Conservation (phyloP, 441 rosid species). For the Bocquillonia castaneifolia region DNA sequence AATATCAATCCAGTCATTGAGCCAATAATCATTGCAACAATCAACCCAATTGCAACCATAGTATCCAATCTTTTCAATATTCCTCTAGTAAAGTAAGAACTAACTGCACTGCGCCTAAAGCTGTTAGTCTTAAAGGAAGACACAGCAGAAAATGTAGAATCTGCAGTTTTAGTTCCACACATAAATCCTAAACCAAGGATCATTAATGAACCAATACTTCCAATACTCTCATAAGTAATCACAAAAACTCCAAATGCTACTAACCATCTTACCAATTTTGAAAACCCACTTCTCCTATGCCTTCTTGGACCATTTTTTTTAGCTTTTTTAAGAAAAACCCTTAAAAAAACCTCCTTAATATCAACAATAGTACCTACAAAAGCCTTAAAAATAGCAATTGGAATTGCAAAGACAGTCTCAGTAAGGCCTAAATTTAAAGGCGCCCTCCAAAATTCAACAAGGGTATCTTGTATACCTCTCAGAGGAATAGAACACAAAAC, state of each 20-base stretch:
- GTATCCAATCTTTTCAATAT: constrained; percentile 70
- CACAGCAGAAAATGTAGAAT: constrained; percentile 62
- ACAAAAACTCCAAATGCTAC: constrained; percentile 74
- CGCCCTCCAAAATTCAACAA: constrained; percentile 79
- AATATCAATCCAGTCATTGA: constrained; percentile 58
- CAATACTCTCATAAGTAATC: constrained; percentile 68
- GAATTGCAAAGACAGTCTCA: constrained; percentile 84
- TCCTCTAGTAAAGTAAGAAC: constrained; percentile 73
- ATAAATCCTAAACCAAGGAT: constrained; percentile 65
- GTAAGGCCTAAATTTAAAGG: constrained; percentile 76
- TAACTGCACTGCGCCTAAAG: constrained; percentile 47
- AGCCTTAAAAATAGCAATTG: constrained; percentile 58
- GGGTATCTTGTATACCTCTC: constrained; percentile 79
- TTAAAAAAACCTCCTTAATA: constrained; percentile 51
- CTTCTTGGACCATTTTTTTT: constrained; percentile 35
- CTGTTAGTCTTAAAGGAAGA: constrained; percentile 59
- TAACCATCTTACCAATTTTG: constrained; percentile 65
- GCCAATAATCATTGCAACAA: constrained; percentile 70
- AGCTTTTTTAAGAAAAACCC: constrained; percentile 50
- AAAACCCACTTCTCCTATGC: constrained; percentile 50
- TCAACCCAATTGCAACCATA: constrained; percentile 76
- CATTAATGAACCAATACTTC: constrained; percentile 57
- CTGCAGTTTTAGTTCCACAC: constrained; percentile 54
- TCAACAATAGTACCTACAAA: constrained; percentile 72
- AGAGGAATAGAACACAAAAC: constrained; percentile 84